Evolutionary conservation across 139 green algal species (phyloP), one percentile per base, ranked within the genome.

Genomic region (Chlamydomonas eustigma): DNA sequence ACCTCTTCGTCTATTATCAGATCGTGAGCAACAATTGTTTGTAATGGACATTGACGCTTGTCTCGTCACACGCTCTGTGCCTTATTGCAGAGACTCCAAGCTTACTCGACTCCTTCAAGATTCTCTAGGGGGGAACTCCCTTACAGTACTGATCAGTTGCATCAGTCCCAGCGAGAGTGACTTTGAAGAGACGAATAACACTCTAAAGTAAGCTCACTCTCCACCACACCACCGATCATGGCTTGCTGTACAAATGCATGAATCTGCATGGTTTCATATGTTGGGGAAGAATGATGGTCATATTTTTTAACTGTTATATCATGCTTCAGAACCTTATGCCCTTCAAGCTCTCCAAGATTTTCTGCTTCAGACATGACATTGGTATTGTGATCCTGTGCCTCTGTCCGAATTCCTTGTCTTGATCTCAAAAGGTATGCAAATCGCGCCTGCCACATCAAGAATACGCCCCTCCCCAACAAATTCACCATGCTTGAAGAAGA

Each of bases 171-270:
- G 76, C 25, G 88, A 91, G 58, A 75, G 76, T 12, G 85, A 93
- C 84, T 89, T 91, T 79, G 88, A 92, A 71, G 89, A 93, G 80
- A 92, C 88, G 8, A 86, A 88, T 81, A 90, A 88, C 83, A 93
- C 89, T 2, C 84, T 93, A 25, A 90, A 92, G 79, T 80, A 50
- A 58, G 76, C 66, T 51, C 58, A 70, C 58, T 37, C n/a, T n/a
- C n/a, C n/a, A n/a, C n/a, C n/a, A n/a, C n/a, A n/a, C n/a, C n/a
- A n/a, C n/a, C n/a, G n/a, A n/a, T n/a, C n/a, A n/a, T n/a, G n/a
- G n/a, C n/a, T n/a, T n/a, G n/a, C n/a, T n/a, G n/a, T n/a, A n/a
- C n/a, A n/a, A n/a, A n/a, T n/a, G n/a, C n/a, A n/a, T n/a, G n/a
- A n/a, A n/a, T n/a, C n/a, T n/a, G n/a, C n/a, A n/a, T n/a, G n/a